phyloP scores from a whole-genome alignment of 2,329 filamentous ascomycete genomes.

The Endocalyx cinctus region DNA sequence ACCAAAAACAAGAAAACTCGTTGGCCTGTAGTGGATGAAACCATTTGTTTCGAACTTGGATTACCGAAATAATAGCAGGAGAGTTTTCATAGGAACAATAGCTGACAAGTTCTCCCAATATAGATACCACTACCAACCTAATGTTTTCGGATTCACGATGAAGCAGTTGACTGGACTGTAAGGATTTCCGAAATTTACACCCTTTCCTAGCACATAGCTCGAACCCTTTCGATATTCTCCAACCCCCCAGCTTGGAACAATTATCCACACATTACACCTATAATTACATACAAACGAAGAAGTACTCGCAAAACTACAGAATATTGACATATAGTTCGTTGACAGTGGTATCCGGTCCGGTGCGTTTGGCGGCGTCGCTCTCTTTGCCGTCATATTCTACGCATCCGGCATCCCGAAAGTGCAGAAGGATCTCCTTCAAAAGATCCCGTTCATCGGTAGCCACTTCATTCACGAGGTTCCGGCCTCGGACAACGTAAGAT shows the following conservation, averaged over 20 bases:
- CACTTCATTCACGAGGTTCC: constrained; percentile 51
- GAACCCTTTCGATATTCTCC: too few relatives aligned
- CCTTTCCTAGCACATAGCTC: too few relatives aligned
- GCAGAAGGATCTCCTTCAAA: constrained; percentile 56
- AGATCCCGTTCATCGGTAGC: constrained; percentile 48
- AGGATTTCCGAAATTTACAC: too few relatives aligned
- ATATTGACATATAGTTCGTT: too few relatives aligned
- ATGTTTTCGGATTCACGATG: constrained; percentile 49
- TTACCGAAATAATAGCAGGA: too few relatives aligned
- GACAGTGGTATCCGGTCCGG: constrained; percentile 47
- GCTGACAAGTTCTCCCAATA: constrained; percentile 11
- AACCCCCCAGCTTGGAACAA: too few relatives aligned
- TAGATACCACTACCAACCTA: constrained; percentile 57
- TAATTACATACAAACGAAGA: too few relatives aligned
- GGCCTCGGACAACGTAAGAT: constrained; percentile 59
- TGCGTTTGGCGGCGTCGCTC: constrained; percentile 53
- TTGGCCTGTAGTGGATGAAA: not conserved
- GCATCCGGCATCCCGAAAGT: constrained; percentile 59
- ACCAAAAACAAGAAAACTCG: too few relatives aligned
- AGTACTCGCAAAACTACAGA: too few relatives aligned
- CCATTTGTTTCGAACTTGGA: too few relatives aligned
- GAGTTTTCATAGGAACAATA: too few relatives aligned
- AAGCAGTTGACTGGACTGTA: constrained; percentile 47
- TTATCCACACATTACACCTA: too few relatives aligned
- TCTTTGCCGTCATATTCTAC: constrained; percentile 55